Evolutionary conservation across 2,329 filamentous ascomycete genomes (phyloP).

Genomic region (Cytospora piceicola): DNA sequence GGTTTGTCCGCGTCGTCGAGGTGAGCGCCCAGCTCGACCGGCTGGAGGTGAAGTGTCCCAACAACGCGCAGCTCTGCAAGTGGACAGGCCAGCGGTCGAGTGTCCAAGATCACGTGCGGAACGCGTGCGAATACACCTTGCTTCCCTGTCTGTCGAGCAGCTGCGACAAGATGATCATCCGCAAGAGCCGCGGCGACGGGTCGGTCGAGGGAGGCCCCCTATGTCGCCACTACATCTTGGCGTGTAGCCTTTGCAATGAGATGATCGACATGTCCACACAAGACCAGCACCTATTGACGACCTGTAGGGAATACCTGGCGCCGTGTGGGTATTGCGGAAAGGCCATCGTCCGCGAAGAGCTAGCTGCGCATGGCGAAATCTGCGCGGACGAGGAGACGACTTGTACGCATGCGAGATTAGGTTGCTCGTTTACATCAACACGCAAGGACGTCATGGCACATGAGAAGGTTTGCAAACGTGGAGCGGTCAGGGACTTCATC

Average conservation of each 20-base stretch:
- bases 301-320: slow-evolving; percentile 52
- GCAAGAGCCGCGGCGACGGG: slow-evolving; percentile 52
- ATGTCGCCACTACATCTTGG: slow-evolving; percentile 55
- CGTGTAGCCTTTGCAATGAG: slow-evolving; percentile 20
- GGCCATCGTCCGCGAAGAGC: slow-evolving; percentile 39
- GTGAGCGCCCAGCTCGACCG: slow-evolving; percentile 62
- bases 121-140: slow-evolving; percentile 59
- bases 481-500: not conserved
- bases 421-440: slow-evolving; percentile 34
- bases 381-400: slow-evolving; percentile 52
- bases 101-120: slow-evolving; percentile 59
- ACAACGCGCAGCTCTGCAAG: slow-evolving; percentile 53
- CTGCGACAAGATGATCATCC: slow-evolving; percentile 56
- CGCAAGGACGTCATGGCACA: slow-evolving; percentile 48
- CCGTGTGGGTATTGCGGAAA: slow-evolving; percentile 55
- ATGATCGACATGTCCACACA: slow-evolving; percentile 15
- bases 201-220: slow-evolving; percentile 26
- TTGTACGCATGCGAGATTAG: slow-evolving; percentile 40
- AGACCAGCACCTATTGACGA: slow-evolving; percentile 44
- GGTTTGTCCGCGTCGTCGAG: slow-evolving; percentile 21
- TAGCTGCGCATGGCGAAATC: slow-evolving; percentile 50
- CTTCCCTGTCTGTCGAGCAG: slow-evolving; percentile 58
- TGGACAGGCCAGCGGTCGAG: slow-evolving; percentile 56
- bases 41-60: slow-evolving; percentile 63
- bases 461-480: slow-evolving; percentile 37